Evolutionary conservation across 345 rosid species (phyloP).

Genomic region (Rhodamnia argentea): DNA sequence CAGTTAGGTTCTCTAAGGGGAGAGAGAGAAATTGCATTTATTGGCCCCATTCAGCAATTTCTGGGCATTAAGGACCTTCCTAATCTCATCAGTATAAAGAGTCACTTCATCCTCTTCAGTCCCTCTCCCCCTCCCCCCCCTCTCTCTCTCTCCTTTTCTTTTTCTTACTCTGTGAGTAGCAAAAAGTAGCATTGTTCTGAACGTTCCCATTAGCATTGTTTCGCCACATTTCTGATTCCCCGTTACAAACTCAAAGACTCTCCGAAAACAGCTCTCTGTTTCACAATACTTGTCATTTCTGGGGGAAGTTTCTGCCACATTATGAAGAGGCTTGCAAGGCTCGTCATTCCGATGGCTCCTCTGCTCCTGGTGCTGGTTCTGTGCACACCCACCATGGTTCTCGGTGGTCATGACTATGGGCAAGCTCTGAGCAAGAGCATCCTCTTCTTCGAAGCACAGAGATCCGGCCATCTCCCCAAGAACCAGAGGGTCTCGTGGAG

Average conservation of each 20-base stretch:
- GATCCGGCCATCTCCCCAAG: constrained; percentile 16
- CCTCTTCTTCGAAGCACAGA: constrained; percentile 23
- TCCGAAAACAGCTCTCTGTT: not conserved
- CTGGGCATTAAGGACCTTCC: constrained; percentile 2
- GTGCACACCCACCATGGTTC: constrained; percentile 30
- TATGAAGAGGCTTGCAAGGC: not conserved
- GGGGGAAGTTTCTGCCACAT: not conserved
- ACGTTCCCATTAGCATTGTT: not conserved
- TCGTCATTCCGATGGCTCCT: constrained; percentile 23
- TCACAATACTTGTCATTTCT: not conserved
- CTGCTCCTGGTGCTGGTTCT: constrained; percentile 33
- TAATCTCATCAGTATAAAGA: constrained; percentile 44
- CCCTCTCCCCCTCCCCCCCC: not conserved
- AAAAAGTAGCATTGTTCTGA: not conserved
- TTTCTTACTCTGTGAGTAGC: not conserved
- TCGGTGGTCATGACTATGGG: constrained; percentile 48
- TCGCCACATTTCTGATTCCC: not conserved
- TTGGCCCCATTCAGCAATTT: not conserved
- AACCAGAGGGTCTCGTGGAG: constrained; percentile 20
- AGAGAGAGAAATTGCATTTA: not conserved
- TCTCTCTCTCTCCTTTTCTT: not conserved
- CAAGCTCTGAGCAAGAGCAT: constrained; percentile 18
- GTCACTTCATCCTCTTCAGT: constrained; percentile 7
- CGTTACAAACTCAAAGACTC: not conserved
- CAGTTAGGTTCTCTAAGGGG: not conserved